These are phyloP conservation scores for Penicillium sp. DNA, from an alignment of 2,329 filamentous ascomycete species.

Conservation along the genomic window DNA sequence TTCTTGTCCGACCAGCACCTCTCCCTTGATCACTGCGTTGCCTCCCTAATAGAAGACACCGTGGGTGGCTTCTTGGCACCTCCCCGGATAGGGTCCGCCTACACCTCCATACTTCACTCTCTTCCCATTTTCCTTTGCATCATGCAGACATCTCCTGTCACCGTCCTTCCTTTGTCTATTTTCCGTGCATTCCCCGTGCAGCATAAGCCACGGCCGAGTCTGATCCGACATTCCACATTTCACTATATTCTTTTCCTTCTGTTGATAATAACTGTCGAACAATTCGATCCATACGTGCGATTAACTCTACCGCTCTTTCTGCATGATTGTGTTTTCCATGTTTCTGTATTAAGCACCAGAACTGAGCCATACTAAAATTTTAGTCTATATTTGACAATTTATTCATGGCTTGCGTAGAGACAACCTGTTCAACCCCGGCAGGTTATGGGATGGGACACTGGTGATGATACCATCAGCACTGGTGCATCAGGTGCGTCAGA, in stretches of 20 bases:
- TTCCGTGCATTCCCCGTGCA: slow-evolving; percentile 1
- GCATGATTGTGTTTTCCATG: slow-evolving; percentile 11
- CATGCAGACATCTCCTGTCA: slow-evolving; percentile 10
- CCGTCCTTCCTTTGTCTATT: slow-evolving; percentile 10
- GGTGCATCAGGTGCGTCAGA: too few species aligned
- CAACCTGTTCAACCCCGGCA: too few species aligned
- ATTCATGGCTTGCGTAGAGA: neutral
- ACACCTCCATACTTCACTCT: neutral
- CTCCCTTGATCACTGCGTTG: neutral
- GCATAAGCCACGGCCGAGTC: slow-evolving; percentile 9
- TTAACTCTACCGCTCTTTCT: slow-evolving; percentile 9
- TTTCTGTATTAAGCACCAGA: slow-evolving; percentile 14
- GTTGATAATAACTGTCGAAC: slow-evolving; percentile 19
- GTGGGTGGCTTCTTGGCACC: slow-evolving; percentile 1
- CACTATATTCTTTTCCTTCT: slow-evolving; percentile 8
- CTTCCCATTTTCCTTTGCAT: slow-evolving; percentile 6
- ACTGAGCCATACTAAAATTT: slow-evolving; percentile 13
- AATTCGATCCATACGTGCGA: slow-evolving; percentile 9
- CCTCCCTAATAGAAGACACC: neutral
- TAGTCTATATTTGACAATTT: slow-evolving; percentile 6
- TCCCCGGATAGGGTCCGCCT: neutral
- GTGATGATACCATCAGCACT: too few species aligned
- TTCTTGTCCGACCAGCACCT: slow-evolving; percentile 10
- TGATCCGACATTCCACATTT: slow-evolving; percentile 6
- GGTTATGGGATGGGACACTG: too few species aligned